Percentiles rank a stretch among this genome's conserved stretches.
Conservation (phyloP, 1,284 basidiomycete genomes). For the Peniophora sp. region DNA sequence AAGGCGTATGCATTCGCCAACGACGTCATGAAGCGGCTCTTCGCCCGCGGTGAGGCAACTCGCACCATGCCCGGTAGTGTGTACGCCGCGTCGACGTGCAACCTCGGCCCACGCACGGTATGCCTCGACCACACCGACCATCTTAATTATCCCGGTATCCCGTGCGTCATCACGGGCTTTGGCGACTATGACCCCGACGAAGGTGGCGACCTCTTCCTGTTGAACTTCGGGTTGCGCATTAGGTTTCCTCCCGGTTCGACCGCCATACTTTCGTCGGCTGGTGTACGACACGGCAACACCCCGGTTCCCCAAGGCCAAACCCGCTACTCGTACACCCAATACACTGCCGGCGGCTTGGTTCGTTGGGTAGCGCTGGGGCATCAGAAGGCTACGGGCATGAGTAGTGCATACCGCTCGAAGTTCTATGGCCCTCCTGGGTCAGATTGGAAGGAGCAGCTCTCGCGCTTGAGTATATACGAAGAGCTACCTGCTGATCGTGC, state of each 20-base stretch:
- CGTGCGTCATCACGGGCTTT: conserved; percentile 17
- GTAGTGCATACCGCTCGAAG: not conserved
- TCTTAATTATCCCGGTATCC: conserved; percentile 12
- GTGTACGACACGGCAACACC: conserved; percentile 19
- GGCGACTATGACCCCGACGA: conserved; percentile 15
- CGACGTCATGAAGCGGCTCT: not conserved
- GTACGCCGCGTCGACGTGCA: conserved; percentile 13
- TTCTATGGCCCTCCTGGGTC: no score
- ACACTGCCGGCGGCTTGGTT: conserved; percentile 15
- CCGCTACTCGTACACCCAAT: conserved; percentile 16
- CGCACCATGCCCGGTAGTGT: conserved; percentile 4
- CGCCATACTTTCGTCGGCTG: conserved; percentile 20
- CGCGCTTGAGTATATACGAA: not conserved
- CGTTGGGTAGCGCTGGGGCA: conserved; percentile 16
- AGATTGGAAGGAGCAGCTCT: not conserved
- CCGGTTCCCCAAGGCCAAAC: conserved; percentile 11
- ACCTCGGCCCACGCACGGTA: conserved; percentile 12
- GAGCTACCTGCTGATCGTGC: not conserved
- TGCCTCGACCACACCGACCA: conserved; percentile 12
- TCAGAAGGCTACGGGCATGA: not conserved
- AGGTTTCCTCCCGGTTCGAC: conserved; percentile 17
- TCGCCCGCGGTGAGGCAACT: not conserved
- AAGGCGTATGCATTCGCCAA: not conserved
- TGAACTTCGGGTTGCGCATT: conserved; percentile 15
- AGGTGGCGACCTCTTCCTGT: conserved; percentile 21